A percentile compares a stretch with the other conserved stretches of the same genome.
phyloP scores from a whole-genome alignment of 768 basidiomycete genomes.

The Boletus speciosus region DNA sequence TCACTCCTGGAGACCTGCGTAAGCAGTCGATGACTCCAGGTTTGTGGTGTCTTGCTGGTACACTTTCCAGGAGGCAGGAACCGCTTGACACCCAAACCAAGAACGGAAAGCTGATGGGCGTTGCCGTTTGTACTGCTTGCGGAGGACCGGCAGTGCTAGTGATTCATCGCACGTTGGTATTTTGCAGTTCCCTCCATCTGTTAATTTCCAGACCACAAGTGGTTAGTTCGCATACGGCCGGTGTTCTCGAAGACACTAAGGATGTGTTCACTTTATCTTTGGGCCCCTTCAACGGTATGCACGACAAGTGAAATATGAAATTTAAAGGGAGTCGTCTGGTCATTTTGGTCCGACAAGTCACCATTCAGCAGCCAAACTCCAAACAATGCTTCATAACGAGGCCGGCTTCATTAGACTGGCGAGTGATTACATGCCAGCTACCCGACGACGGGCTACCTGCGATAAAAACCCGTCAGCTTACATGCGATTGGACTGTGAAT shows the following conservation, averaged over 20 bases:
- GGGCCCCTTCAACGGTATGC: neutral
- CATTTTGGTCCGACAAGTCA: neutral
- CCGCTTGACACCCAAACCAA: constrained; percentile 41
- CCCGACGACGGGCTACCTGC: neutral
- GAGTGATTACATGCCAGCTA: neutral
- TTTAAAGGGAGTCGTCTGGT: neutral
- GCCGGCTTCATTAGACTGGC: neutral
- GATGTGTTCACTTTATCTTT: neutral
- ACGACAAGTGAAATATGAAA: neutral
- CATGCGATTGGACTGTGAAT: neutral
- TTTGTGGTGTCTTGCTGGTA: constrained; percentile 41
- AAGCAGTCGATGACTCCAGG: constrained; percentile 39
- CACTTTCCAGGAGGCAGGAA: constrained; percentile 40
- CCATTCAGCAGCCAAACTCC: neutral
- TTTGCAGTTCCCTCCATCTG: neutral
- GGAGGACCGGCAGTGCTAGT: neutral
- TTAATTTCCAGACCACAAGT: neutral
- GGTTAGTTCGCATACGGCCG: neutral
- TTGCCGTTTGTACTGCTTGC: neutral
- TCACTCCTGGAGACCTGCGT: constrained; percentile 34
- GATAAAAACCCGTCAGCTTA: neutral
- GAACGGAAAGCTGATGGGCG: constrained; percentile 61
- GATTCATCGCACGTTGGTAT: neutral
- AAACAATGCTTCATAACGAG: neutral
- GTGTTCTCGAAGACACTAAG: neutral